Conservation (phyloP, 202 grass and related monocot species). For the Eragrostis tef region DNA sequence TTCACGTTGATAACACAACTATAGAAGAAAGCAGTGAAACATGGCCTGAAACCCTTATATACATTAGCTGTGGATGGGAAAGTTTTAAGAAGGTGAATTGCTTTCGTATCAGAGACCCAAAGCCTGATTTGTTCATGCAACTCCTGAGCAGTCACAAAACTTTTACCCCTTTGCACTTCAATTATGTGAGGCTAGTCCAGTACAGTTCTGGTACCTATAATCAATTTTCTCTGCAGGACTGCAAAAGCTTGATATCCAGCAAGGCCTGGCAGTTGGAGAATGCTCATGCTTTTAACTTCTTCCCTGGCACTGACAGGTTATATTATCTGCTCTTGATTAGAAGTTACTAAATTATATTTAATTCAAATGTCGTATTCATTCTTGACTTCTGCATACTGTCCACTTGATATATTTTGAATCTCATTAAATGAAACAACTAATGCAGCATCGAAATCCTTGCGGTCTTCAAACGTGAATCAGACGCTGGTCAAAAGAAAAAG, state of each 20-base stretch:
- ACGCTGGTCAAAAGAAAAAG: constrained; percentile 62
- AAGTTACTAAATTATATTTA: constrained; percentile 12
- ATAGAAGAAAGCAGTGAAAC: constrained; percentile 58
- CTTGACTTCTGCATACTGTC: constrained; percentile 6
- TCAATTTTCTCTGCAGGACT: constrained; percentile 69
- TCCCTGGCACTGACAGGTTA: constrained; percentile 95
- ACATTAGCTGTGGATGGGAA: constrained; percentile 98
- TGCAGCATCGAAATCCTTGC: constrained; percentile 85
- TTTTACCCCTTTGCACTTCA: constrained; percentile 25
- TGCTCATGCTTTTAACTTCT: constrained; percentile 97
- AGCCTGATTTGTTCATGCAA: constrained; percentile 27
- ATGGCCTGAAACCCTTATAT: constrained; percentile 86
- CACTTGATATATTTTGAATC: background rate
- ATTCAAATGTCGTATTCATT: background rate
- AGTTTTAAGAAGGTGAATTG: constrained; percentile 87
- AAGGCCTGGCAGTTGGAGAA: constrained; percentile 90
- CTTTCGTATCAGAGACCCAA: constrained; percentile 24
- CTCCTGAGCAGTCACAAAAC: background rate
- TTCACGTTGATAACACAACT: constrained; percentile 69
- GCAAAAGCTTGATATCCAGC: constrained; percentile 70
- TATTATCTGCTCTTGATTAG: constrained; percentile 4
- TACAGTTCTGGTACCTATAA: constrained; percentile 34
- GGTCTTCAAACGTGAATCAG: constrained; percentile 74
- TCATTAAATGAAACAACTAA: constrained; percentile 40
- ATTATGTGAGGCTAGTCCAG: constrained; percentile 1